These are phyloP conservation scores for Penicillium maclennaniae DNA, from an alignment of 495 filamentous ascomycete species.

Conservation along the genomic window DNA sequence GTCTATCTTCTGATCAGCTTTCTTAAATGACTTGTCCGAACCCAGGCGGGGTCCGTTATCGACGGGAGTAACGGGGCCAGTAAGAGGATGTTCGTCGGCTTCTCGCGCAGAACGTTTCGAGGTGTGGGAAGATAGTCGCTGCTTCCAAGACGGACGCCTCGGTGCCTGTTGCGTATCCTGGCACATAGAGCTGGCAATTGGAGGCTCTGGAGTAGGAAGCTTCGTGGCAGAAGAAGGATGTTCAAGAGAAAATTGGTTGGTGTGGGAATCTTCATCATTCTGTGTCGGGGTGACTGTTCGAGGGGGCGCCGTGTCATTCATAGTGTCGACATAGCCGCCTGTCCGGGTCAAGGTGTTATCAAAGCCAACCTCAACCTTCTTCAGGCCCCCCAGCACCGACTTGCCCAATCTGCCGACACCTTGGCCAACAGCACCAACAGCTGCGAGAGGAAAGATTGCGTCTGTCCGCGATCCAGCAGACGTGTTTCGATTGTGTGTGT, in stretches of 20 bases:
- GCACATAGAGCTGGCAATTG: background rate
- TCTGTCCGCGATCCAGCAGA: conserved; percentile 24
- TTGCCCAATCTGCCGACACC: conserved; percentile 59
- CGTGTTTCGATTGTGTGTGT: conserved; percentile 22
- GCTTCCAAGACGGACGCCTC: conserved; percentile 47
- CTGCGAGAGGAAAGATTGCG: conserved; percentile 15
- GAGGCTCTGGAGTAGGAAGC: conserved; percentile 2
- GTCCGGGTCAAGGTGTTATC: conserved; percentile 51
- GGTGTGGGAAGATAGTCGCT: conserved; percentile 25
- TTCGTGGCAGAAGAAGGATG: background rate
- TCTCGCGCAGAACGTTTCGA: conserved; percentile 27
- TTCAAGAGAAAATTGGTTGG: background rate
- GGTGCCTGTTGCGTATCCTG: conserved; percentile 17
- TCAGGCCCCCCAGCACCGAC: conserved; percentile 49
- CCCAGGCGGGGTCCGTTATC: conserved; percentile 13
- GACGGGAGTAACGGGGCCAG: conserved; percentile 29
- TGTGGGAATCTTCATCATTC: background rate
- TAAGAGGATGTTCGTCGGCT: conserved; percentile 39
- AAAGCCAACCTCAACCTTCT: conserved; percentile 40
- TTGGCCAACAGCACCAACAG: conserved; percentile 51
- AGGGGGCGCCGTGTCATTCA: conserved; percentile 5
- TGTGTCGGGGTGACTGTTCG: conserved; percentile 2
- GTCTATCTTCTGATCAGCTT: conserved; percentile 11
- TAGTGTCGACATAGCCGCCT: conserved; percentile 44
- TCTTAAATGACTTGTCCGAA: conserved; percentile 15